A percentile compares a stretch with the other conserved stretches of the same genome.
Conservation (phyloP, 164 flowering plant species). For the Malania oleifera region DNA sequence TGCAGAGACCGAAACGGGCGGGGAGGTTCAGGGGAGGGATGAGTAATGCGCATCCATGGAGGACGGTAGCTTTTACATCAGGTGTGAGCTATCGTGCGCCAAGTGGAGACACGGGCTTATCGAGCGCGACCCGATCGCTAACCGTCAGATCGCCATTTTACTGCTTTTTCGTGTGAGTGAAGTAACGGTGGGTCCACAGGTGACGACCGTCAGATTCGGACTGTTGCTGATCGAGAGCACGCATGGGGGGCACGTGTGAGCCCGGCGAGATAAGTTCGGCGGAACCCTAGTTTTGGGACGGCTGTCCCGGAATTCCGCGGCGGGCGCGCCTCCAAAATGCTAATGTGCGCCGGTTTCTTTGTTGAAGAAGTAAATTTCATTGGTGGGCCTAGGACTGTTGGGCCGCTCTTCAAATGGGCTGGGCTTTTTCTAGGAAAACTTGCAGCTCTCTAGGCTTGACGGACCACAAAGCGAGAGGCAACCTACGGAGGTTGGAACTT, state of each 20-base stretch:
- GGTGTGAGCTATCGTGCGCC: conserved; percentile 34
- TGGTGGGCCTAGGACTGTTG: too few relatives aligned
- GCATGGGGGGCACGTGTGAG: not conserved
- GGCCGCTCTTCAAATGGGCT: too few relatives aligned
- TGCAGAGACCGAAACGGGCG: conserved; percentile 6
- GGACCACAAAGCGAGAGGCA: too few relatives aligned
- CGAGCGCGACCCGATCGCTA: conserved; percentile 14
- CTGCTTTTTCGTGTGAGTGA: not conserved
- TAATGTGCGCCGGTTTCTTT: too few relatives aligned
- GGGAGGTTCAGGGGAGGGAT: conserved; percentile 14
- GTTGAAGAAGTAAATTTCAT: too few relatives aligned
- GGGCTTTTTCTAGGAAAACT: too few relatives aligned
- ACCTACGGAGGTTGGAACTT: too few relatives aligned
- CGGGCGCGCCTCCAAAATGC: too few relatives aligned
- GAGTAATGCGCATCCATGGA: conserved; percentile 39
- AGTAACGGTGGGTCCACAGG: not conserved
- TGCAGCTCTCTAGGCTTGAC: too few relatives aligned
- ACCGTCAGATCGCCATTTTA: conserved; percentile 12
- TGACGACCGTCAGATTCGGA: not conserved
- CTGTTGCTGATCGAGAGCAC: not conserved
- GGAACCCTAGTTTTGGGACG: not conserved
- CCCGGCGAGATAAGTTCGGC: not conserved
- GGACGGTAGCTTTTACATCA: conserved; percentile 23
- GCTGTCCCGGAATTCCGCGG: too few relatives aligned
- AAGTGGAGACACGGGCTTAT: conserved; percentile 16